A percentile compares a stretch with the other conserved stretches of the same genome.
Conservation (phyloP, 495 filamentous ascomycete genomes). For the Penicillium turbatum region DNA sequence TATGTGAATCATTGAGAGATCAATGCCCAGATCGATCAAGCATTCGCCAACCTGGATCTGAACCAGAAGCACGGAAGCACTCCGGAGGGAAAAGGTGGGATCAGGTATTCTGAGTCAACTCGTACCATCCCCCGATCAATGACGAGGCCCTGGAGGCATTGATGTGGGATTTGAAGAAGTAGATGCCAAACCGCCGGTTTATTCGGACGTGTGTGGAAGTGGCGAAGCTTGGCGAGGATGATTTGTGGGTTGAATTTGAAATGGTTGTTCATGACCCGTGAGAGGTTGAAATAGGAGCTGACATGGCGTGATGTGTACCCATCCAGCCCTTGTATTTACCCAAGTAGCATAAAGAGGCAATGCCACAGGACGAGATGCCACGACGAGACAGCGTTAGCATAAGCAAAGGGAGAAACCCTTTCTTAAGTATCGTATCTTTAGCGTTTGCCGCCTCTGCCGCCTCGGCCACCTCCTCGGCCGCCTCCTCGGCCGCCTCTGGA, state of each 20-base stretch:
- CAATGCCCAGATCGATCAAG: constrained; percentile 48
- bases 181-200: constrained; percentile 47
- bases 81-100: constrained; percentile 56
- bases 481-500: constrained; percentile 23
- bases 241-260: constrained; percentile 56
- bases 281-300: neutral
- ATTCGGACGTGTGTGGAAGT: constrained; percentile 50
- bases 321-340: neutral
- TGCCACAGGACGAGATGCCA: too few relatives aligned
- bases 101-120: constrained; percentile 50
- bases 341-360: neutral
- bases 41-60: constrained; percentile 51
- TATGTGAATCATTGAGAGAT: constrained; percentile 34
- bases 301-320: constrained; percentile 1
- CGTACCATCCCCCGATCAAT: constrained; percentile 44
- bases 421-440: constrained; percentile 3
- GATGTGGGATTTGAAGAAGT: constrained; percentile 45
- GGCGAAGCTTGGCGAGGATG: constrained; percentile 35
- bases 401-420: neutral
- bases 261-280: constrained; percentile 42
- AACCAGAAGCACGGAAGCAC: constrained; percentile 39
- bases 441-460: constrained; percentile 11
- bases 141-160: constrained; percentile 37
- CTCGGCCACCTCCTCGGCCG: constrained; percentile 6
- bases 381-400: neutral